Evolutionary conservation across 305 asterid species (phyloP).

Genomic region (Petunia hybrid): DNA sequence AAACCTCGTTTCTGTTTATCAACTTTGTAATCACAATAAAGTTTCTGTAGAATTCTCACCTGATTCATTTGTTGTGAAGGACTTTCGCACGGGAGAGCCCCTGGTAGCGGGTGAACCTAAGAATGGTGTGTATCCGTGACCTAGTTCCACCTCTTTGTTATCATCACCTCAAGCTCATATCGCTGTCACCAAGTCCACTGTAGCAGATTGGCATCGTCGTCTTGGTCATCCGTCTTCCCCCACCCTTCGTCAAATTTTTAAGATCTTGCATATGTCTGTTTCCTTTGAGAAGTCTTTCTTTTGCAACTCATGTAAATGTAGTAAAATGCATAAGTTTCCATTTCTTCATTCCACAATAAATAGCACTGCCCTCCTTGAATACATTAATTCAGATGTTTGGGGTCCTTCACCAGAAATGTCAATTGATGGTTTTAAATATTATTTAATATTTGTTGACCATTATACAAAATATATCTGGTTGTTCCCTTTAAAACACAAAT

Average conservation of each 20-base stretch:
- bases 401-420: neutral
- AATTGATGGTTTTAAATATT: neutral
- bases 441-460: conserved; percentile 19
- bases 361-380: neutral
- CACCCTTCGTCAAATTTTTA: neutral
- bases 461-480: conserved; percentile 12
- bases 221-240: neutral
- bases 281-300: neutral
- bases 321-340: conserved; percentile 7
- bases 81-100: neutral
- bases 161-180: neutral
- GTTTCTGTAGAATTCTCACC: neutral
- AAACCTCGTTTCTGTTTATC: neutral
- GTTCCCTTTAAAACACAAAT: neutral
- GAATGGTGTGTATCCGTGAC: neutral
- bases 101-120: neutral
- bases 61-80: neutral
- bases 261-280: neutral
- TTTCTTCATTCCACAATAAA: neutral
- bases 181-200: neutral
- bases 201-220: neutral
- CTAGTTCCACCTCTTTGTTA: neutral
- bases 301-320: neutral
- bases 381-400: conserved; percentile 6
- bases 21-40: neutral